phyloP scores from a whole-genome alignment of 2,329 filamentous ascomycete species.

The Venturiaceae sp. region DNA sequence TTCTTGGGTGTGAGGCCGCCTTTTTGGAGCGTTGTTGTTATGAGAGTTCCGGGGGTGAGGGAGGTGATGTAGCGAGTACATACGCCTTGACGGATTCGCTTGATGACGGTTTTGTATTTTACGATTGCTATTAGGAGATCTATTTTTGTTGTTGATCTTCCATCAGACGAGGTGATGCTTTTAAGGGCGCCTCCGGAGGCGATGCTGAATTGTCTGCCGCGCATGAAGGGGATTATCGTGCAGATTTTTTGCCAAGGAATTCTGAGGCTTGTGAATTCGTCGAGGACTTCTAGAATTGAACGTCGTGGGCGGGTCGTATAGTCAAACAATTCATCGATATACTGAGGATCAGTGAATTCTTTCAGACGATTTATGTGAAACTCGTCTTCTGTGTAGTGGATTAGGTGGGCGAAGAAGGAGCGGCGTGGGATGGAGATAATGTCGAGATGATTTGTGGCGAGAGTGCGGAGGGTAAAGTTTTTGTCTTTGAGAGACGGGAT shows the following conservation, averaged over 20 bases:
- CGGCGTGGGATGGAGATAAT: slow-evolving; percentile 83
- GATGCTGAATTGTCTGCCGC: slow-evolving; percentile 91
- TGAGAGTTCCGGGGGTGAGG: slow-evolving; percentile 46
- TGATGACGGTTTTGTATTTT: slow-evolving; percentile 81
- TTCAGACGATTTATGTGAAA: slow-evolving; percentile 72
- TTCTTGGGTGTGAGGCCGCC: slow-evolving; percentile 39
- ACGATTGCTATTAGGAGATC: slow-evolving; percentile 81
- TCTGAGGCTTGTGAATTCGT: slow-evolving; percentile 78
- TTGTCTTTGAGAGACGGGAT: slow-evolving; percentile 20
- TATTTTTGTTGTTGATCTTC: slow-evolving; percentile 35
- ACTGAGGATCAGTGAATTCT: slow-evolving; percentile 72
- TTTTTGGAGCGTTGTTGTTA: slow-evolving; percentile 51
- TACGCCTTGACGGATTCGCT: slow-evolving; percentile 73
- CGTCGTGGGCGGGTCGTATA: slow-evolving; percentile 86
- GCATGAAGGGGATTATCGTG: slow-evolving; percentile 68
- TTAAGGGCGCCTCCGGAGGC: slow-evolving; percentile 55
- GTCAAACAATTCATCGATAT: slow-evolving; percentile 87
- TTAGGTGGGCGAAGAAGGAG: slow-evolving; percentile 71
- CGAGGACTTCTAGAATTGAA: slow-evolving; percentile 83
- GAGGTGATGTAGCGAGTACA: slow-evolving; percentile 78
- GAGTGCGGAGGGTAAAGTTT: slow-evolving; percentile 55
- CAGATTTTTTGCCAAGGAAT: slow-evolving; percentile 67
- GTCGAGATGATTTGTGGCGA: slow-evolving; percentile 78
- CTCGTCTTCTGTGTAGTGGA: slow-evolving; percentile 61
- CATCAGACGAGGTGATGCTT: not conserved